Conservation (phyloP, 2,329 filamentous ascomycete genomes). For the Dactylellina haptotyla region DNA sequence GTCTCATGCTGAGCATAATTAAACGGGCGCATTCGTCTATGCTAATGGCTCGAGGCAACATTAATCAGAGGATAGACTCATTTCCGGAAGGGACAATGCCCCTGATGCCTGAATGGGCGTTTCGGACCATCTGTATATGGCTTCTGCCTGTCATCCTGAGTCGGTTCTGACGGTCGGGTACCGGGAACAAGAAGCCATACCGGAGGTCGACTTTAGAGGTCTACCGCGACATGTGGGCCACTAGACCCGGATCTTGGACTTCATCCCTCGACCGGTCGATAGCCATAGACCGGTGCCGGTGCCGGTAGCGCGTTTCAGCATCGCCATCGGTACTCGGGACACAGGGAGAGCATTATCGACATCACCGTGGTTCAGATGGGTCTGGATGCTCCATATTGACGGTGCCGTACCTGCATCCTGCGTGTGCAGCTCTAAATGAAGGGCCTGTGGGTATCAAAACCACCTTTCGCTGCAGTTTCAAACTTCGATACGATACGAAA, state of each 20-base stretch:
- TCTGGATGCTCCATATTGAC: constrained; percentile 21
- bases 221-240: neutral
- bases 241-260: constrained; percentile 3
- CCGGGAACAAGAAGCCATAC: neutral
- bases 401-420: constrained; percentile 41
- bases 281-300: neutral
- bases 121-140: no score
- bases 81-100: neutral
- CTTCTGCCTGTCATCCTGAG: constrained; percentile 4
- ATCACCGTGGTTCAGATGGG: constrained; percentile 4
- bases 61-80: neutral
- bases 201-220: neutral
- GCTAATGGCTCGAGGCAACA: neutral
- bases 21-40: neutral
- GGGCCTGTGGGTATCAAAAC: constrained; percentile 29
- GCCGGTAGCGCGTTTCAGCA: constrained; percentile 23
- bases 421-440: constrained; percentile 23
- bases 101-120: no score
- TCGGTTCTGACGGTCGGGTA: neutral
- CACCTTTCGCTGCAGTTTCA: constrained; percentile 38
- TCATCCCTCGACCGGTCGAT: constrained; percentile 1
- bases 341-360: neutral
- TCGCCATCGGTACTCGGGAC: neutral
- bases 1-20: neutral
- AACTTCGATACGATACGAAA: constrained; percentile 26